Evolutionary conservation across 768 basidiomycete species (phyloP).

Genomic region (Exsudoporus frostii): DNA sequence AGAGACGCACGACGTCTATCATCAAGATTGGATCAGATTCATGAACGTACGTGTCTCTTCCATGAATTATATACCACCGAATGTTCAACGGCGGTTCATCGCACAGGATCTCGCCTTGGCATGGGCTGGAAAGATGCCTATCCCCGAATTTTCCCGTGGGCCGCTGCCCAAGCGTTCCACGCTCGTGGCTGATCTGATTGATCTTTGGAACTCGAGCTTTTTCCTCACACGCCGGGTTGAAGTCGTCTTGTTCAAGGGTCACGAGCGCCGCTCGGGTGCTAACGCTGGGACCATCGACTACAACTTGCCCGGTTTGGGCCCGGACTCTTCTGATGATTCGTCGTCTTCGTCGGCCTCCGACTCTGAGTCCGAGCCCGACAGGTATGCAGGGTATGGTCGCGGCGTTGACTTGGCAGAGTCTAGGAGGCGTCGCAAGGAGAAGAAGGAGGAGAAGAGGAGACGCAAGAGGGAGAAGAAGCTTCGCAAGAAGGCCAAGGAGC

Average conservation of each 20-base stretch:
- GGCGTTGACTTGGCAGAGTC: constrained; percentile 47
- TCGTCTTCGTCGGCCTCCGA: constrained; percentile 39
- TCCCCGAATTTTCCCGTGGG: constrained; percentile 48
- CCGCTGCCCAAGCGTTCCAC: constrained; percentile 54
- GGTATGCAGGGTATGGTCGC: constrained; percentile 45
- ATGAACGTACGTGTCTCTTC: constrained; percentile 54
- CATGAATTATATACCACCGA: not conserved
- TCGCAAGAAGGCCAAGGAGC: constrained; percentile 54
- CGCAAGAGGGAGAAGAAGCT: constrained; percentile 63
- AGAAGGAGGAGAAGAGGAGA: constrained; percentile 57
- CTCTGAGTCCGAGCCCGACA: constrained; percentile 42
- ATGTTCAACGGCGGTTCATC: not conserved
- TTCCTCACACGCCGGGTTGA: constrained; percentile 76
- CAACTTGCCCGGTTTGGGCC: constrained; percentile 47
- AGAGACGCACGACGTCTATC: constrained; percentile 71
- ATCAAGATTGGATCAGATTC: constrained; percentile 77
- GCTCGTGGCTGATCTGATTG: constrained; percentile 67
- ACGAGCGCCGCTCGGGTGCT: constrained; percentile 70
- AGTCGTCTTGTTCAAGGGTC: constrained; percentile 75
- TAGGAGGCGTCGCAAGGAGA: constrained; percentile 51
- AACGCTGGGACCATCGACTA: constrained; percentile 53
- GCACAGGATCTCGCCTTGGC: constrained; percentile 66
- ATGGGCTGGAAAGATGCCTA: constrained; percentile 75
- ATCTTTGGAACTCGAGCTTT: constrained; percentile 78
- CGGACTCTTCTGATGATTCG: constrained; percentile 39